Evolutionary conservation across 2,329 filamentous ascomycete genomes (phyloP).

Genomic region (Paracamarosporium sp.): DNA sequence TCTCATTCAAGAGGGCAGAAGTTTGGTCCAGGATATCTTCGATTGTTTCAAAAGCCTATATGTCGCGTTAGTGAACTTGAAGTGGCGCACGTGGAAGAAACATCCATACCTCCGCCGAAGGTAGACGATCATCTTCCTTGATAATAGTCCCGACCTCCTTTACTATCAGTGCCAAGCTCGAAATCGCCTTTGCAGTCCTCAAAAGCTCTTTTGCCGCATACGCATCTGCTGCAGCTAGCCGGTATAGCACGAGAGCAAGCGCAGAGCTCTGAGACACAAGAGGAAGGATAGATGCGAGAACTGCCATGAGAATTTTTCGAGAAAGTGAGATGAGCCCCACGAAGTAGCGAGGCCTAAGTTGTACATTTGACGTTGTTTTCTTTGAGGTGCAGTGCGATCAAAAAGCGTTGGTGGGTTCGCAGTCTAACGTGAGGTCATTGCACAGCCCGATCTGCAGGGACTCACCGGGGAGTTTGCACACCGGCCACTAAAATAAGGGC

Average conservation of each 20-base stretch:
- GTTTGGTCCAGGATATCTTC: slow-evolving; percentile 43
- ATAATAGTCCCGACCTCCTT: slow-evolving; percentile 48
- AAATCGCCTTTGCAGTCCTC: slow-evolving; percentile 41
- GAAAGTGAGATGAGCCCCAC: slow-evolving; percentile 1
- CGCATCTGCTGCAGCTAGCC: slow-evolving; percentile 30
- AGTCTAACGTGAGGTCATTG: slow-evolving; percentile 10
- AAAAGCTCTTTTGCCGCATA: slow-evolving; percentile 33
- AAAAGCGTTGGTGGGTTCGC: slow-evolving; percentile 6
- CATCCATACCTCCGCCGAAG: slow-evolving; percentile 41
- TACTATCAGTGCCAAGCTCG: slow-evolving; percentile 42
- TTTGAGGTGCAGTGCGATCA: background rate
- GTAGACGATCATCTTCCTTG: slow-evolving; percentile 45
- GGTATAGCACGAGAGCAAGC: slow-evolving; percentile 44
- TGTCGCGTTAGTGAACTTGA: slow-evolving; percentile 15
- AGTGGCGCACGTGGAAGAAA: background rate
- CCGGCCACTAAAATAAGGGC: background rate
- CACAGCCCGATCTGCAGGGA: slow-evolving; percentile 2
- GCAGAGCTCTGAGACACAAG: slow-evolving; percentile 40
- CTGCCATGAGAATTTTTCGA: slow-evolving; percentile 34
- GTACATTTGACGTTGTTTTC: background rate
- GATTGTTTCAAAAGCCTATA: slow-evolving; percentile 40
- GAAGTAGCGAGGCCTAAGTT: background rate
- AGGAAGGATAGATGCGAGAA: slow-evolving; percentile 43
- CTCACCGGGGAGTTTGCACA: background rate
- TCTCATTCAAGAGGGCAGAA: slow-evolving; percentile 31